These are phyloP conservation scores for Breynia disticha DNA, from an alignment of 441 rosid genomes.

Conservation along the genomic window DNA sequence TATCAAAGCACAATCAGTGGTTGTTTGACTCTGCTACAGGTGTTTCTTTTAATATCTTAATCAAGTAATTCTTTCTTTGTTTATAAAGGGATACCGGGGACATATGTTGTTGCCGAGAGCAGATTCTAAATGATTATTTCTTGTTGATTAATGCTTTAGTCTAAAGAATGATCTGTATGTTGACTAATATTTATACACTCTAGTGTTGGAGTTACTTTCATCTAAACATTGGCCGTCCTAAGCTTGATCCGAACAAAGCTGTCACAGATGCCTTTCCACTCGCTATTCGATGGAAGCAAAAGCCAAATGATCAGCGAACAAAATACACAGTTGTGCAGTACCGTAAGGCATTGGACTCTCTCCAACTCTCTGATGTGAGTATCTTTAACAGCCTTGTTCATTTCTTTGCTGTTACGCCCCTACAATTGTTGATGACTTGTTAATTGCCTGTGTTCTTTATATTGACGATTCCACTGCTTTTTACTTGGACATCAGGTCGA, in stretches of 20 bases:
- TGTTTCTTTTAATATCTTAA: conserved; percentile 13
- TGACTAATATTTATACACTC: conserved; percentile 7
- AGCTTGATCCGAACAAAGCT: conserved; percentile 32
- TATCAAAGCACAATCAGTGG: conserved; percentile 77
- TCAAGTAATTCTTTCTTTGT: not conserved
- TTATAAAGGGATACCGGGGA: not conserved
- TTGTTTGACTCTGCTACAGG: conserved; percentile 69
- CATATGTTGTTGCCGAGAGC: too few species aligned
- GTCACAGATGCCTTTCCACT: conserved; percentile 41
- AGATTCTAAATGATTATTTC: too few species aligned
- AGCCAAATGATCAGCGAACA: conserved; percentile 51
- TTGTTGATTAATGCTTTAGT: conserved; percentile 6
- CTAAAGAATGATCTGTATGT: conserved; percentile 2
- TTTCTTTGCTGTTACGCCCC: not conserved
- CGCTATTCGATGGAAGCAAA: conserved; percentile 67
- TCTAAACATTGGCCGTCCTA: conserved; percentile 55
- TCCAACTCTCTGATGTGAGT: conserved; percentile 42
- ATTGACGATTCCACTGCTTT: conserved; percentile 4
- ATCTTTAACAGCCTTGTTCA: conserved; percentile 1
- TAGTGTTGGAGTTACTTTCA: conserved; percentile 86
- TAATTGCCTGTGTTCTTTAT: not conserved
- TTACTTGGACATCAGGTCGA: conserved; percentile 28
- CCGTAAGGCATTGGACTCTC: conserved; percentile 56
- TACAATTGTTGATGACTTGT: too few species aligned
- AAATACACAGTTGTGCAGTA: conserved; percentile 49